Evolutionary conservation across 345 rosid species (phyloP).

Genomic region (Boechera divaricarpa): DNA sequence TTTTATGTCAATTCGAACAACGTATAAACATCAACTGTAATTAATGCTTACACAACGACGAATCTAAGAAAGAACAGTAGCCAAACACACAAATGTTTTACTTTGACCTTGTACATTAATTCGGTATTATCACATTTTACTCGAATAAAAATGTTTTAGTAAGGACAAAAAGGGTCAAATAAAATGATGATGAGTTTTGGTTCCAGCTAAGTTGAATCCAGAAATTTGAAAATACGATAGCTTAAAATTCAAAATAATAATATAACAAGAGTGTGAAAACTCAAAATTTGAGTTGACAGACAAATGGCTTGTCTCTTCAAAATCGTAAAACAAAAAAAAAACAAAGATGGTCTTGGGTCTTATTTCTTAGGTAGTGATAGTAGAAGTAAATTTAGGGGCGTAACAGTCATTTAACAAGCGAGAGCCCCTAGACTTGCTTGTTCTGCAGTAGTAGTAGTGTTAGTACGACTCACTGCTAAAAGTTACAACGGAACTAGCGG

Average conservation of each 20-base stretch:
- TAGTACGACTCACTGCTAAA: constrained; percentile 44
- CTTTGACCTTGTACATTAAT: background rate
- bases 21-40: background rate
- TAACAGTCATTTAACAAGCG: constrained; percentile 40
- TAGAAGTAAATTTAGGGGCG: constrained; percentile 26
- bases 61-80: too few species aligned
- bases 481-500: constrained; percentile 16
- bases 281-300: constrained; percentile 6
- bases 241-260: background rate
- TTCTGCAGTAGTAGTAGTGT: constrained; percentile 25
- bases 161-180: constrained; percentile 6
- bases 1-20: too few species aligned
- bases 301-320: constrained; percentile 26
- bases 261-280: background rate
- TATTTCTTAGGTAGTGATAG: constrained; percentile 19
- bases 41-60: too few species aligned
- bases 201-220: constrained; percentile 14
- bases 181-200: background rate
- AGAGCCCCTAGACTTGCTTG: constrained; percentile 31
- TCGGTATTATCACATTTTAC: background rate
- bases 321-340: background rate
- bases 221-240: background rate
- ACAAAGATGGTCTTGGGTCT: background rate
- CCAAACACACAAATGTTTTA: background rate
- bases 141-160: constrained; percentile 4